Evolutionary conservation across 2,329 filamentous ascomycete species (phyloP), one percentile per base, ranked within the genome.

Genomic region (Juglanconis sp.): DNA sequence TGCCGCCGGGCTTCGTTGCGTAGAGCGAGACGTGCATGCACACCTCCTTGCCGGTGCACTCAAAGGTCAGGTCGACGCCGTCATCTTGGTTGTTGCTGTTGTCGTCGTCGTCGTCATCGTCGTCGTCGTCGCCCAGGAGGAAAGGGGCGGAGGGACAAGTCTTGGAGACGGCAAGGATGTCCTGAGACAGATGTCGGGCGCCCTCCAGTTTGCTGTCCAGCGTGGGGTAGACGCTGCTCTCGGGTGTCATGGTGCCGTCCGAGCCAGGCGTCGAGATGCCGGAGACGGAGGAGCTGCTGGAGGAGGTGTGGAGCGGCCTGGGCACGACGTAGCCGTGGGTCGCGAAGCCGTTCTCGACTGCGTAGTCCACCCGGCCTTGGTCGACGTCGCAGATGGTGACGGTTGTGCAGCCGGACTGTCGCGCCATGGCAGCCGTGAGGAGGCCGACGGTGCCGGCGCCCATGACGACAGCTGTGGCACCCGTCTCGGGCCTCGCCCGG

Each of bases 1-100:
- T 88, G 17, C 89, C 89, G 32, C 89, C 90, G 0, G 89, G 81
- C 60, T 81, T 81, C 9, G 88, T 87, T 3, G 87, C 87, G 66
- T 89, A 92, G 24, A 92, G 84, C n/a, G 85, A 82, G 1, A 87
- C 88, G 70, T 91, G 89, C 75, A 91, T 87, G 70, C 89, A 91
- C 0, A 83, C 80, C 64, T 90, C 88, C 63, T 91, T 90, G 34
- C 89, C 89, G 0, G 89, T 92, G 69, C 89, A 92, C 73, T 92
- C 89, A 65, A 92, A 92, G 0, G 88, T 84, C 5, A 88, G 74
- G 68, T 91, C 87, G 2, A 91, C 82, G 51, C 89, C 87, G 1
- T 78, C 82, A 68, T 81, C 79, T 24, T 24, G 24, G 24, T 24
- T 24, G 24, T 24, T 24, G 24, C 2, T 24, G 24, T 24, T 24